Percentiles rank a stretch among this genome's conserved stretches.
These are phyloP conservation scores for Echinochloa phyllopogon DNA, from an alignment of 176 grass and related monocot genomes.

Conservation along the genomic window DNA sequence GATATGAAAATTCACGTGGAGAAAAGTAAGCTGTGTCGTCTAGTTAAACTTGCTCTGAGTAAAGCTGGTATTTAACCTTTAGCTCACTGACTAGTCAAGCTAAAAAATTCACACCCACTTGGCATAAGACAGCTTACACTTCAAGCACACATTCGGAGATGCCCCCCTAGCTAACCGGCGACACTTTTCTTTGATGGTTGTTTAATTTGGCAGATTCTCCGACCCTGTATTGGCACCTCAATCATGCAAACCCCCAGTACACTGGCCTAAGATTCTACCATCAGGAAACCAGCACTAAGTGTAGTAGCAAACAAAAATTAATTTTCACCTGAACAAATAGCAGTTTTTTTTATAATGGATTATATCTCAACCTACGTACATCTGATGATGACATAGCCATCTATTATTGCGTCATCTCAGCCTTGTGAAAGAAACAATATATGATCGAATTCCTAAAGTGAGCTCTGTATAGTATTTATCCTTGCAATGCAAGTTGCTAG, in stretches of 20 bases:
- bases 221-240: constrained; percentile 50
- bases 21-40: constrained; percentile 3
- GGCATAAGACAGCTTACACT: constrained; percentile 80
- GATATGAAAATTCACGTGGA: neutral
- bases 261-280: constrained; percentile 21
- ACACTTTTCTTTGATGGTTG: constrained; percentile 26
- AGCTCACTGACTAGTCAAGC: constrained; percentile 33
- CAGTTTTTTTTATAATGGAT: neutral
- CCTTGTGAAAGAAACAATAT: neutral
- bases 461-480: neutral
- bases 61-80: constrained; percentile 57
- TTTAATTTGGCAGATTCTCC: constrained; percentile 44
- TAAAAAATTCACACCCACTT: constrained; percentile 58
- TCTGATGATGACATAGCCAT: neutral
- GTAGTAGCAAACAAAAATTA: constrained; percentile 10
- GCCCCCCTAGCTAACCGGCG: constrained; percentile 33
- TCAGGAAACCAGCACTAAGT: constrained; percentile 36
- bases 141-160: constrained; percentile 83
- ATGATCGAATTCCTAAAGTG: neutral
- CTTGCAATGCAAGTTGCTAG: neutral
- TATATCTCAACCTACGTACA: neutral
- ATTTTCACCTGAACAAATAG: neutral
- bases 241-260: constrained; percentile 36
- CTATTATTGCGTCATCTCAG: neutral
- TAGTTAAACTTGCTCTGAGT: neutral